Conservation (phyloP, 2,329 filamentous ascomycete species). For the Cytospora piceae region DNA sequence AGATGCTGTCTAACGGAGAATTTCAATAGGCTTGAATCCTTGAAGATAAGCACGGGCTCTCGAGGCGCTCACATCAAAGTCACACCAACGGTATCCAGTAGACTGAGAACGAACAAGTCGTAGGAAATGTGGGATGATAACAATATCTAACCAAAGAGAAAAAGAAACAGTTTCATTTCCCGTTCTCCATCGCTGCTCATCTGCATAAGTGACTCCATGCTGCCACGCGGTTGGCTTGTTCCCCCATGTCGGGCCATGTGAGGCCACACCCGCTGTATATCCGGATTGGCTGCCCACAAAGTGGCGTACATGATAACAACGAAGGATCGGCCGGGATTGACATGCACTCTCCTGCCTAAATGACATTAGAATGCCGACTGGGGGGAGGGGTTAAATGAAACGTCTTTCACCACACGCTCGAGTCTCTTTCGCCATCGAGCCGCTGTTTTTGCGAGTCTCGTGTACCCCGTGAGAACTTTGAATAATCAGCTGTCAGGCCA, state of each 20-base stretch:
- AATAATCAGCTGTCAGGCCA: not conserved
- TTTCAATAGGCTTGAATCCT: conserved; percentile 11
- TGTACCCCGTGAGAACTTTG: no score
- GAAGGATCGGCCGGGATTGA: conserved; percentile 22
- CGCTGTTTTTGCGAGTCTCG: no score
- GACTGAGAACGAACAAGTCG: conserved; percentile 7
- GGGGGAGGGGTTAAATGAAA: conserved; percentile 1
- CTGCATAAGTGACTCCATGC: conserved; percentile 17
- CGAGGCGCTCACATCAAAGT: not conserved
- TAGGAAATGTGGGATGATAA: conserved; percentile 15
- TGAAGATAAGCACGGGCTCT: conserved; percentile 15
- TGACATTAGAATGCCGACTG: conserved; percentile 14
- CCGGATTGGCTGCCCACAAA: conserved; percentile 20
- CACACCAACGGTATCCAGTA: conserved; percentile 20
- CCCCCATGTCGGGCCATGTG: conserved; percentile 13
- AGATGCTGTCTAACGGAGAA: not conserved
- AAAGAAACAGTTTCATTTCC: conserved; percentile 4
- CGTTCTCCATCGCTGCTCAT: conserved; percentile 9
- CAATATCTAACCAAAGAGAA: not conserved
- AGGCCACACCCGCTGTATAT: conserved; percentile 11
- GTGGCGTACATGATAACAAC: conserved; percentile 22
- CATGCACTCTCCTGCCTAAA: conserved; percentile 22
- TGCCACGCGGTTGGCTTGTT: conserved; percentile 19
- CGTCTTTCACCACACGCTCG: not conserved
- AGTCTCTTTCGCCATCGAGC: not conserved